A percentile compares a stretch with the other conserved stretches of the same genome.
Conservation (phyloP, 1,139 yeast species). For the Yamadazyma jaroonii region DNA sequence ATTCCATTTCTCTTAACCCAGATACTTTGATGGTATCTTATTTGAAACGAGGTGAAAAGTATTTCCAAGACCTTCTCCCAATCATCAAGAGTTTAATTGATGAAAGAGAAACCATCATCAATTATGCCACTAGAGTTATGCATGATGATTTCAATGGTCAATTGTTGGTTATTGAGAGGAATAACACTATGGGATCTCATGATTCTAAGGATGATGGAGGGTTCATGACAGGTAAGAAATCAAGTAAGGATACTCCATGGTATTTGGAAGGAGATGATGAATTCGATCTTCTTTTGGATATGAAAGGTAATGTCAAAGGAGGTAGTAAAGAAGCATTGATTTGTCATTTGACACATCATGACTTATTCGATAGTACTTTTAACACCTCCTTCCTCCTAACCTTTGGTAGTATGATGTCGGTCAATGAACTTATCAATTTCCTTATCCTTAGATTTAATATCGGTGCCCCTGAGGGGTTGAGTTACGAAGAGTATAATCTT, state of each 20-base stretch:
- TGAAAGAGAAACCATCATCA: conserved; percentile 66
- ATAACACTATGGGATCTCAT: conserved; percentile 46
- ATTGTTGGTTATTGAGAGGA: conserved; percentile 57
- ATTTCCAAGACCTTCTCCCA: conserved; percentile 41
- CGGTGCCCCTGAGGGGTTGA: conserved; percentile 85
- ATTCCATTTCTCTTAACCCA: conserved; percentile 47
- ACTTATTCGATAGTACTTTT: conserved; percentile 62
- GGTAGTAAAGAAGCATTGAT: conserved; percentile 82
- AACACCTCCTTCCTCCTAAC: conserved; percentile 71
- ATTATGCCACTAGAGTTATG: conserved; percentile 76
- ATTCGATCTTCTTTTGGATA: conserved; percentile 66
- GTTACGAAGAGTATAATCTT: conserved; percentile 73
- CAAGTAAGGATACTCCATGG: conserved; percentile 63
- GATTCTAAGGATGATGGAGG: conserved; percentile 39
- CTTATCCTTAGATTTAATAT: conserved; percentile 66
- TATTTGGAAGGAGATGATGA: conserved; percentile 78
- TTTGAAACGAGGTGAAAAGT: conserved; percentile 44
- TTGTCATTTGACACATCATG: conserved; percentile 82
- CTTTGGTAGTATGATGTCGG: conserved; percentile 72
- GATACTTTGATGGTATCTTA: conserved; percentile 45
- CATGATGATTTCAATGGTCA: conserved; percentile 68
- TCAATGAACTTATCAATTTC: conserved; percentile 60
- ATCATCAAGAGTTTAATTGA: conserved; percentile 60
- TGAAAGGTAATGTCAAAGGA: conserved; percentile 75
- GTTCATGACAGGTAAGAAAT: conserved; percentile 35